phyloP scores from a whole-genome alignment of 306 rosid species.

The Fragaria iinumae region DNA sequence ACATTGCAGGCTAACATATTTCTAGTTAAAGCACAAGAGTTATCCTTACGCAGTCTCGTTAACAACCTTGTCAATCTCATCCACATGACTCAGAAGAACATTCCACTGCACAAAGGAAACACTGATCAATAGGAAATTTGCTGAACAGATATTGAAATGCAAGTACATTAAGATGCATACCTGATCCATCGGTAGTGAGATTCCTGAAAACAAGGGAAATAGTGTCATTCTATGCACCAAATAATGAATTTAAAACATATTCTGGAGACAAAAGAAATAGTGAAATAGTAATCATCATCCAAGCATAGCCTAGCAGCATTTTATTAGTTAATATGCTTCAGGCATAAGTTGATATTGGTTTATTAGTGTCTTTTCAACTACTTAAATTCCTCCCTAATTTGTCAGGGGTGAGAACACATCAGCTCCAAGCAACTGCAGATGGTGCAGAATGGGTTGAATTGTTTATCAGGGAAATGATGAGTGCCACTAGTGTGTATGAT shows the following conservation, averaged over 20 bases:
- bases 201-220: conserved; percentile 57
- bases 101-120: conserved; percentile 71
- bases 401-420: conserved; percentile 48
- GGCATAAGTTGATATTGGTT: neutral
- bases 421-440: conserved; percentile 45
- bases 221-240: conserved; percentile 24
- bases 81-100: conserved; percentile 61
- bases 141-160: neutral
- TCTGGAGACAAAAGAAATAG: neutral
- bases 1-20: conserved; percentile 12
- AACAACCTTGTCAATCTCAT: conserved; percentile 71
- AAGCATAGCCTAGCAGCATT: no score
- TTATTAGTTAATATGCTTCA: neutral
- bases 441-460: conserved; percentile 88
- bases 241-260: neutral
- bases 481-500: conserved; percentile 72
- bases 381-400: conserved; percentile 8
- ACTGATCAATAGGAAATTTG: neutral
- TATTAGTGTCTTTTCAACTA: conserved; percentile 4
- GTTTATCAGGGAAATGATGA: conserved; percentile 79
- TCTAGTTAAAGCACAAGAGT: conserved; percentile 20
- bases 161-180: conserved; percentile 32
- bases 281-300: no score
- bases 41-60: conserved; percentile 37
- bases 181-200: conserved; percentile 87